Evolutionary conservation across 202 grass and related monocot species (phyloP).

Genomic region (Setaria italica): DNA sequence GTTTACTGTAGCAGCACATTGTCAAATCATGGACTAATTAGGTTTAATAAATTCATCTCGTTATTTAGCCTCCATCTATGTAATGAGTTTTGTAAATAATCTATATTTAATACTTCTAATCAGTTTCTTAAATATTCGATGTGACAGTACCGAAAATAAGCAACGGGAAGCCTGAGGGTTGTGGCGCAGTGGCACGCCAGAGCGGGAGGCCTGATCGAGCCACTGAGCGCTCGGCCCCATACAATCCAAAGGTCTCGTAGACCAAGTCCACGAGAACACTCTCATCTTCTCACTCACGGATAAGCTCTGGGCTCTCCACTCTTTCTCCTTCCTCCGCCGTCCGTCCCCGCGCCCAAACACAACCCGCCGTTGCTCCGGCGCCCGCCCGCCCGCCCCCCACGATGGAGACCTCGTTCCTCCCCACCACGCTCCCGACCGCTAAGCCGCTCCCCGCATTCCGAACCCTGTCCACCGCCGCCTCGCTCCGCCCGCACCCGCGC

Average conservation of each 20-base stretch:
- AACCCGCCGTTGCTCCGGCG: constrained; percentile 33
- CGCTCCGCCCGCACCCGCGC: constrained; percentile 13
- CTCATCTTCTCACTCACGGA: constrained; percentile 46
- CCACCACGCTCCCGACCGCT: constrained; percentile 50
- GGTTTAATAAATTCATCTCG: too few relatives aligned
- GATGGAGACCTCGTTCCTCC: constrained; percentile 78
- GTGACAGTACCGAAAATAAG: too few relatives aligned
- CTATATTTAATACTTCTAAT: too few relatives aligned
- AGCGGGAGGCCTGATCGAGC: not conserved
- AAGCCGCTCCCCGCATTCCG: constrained; percentile 33
- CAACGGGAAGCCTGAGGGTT: too few relatives aligned
- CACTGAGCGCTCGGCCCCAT: constrained; percentile 12
- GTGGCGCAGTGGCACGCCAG: not conserved
- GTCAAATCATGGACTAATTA: too few relatives aligned
- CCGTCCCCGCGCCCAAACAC: constrained; percentile 25
- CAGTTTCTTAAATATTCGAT: too few relatives aligned
- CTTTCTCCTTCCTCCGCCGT: constrained; percentile 34
- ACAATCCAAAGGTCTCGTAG: not conserved
- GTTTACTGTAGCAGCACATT: too few relatives aligned
- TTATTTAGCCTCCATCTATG: too few relatives aligned
- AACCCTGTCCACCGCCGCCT: constrained; percentile 34
- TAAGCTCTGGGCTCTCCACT: constrained; percentile 47
- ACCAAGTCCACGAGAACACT: constrained; percentile 27
- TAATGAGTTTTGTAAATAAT: too few relatives aligned
- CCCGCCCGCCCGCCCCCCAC: constrained; percentile 1